phyloP scores from a whole-genome alignment of 179 eudicot species.

The Gypsophila paniculata region DNA sequence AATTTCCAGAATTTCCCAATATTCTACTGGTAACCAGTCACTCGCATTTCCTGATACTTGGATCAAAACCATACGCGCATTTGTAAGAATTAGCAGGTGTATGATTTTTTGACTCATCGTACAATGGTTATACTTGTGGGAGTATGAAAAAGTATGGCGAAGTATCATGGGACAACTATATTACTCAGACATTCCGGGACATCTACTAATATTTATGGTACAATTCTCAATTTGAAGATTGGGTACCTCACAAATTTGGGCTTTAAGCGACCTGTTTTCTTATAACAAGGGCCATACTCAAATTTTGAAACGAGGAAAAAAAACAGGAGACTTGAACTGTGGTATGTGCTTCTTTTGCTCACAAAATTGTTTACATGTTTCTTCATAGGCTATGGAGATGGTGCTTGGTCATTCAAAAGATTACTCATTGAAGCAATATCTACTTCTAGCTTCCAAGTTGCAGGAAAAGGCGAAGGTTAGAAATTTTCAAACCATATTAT shows the following conservation, averaged over 20 bases:
- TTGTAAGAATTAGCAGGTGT: too few relatives aligned
- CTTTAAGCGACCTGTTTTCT: neutral
- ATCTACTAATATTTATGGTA: neutral
- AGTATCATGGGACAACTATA: neutral
- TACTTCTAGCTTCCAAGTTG: conserved; percentile 52
- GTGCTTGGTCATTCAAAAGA: conserved; percentile 69
- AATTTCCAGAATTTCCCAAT: too few relatives aligned
- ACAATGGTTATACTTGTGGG: neutral
- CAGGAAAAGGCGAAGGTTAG: conserved; percentile 71
- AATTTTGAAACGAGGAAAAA: too few relatives aligned
- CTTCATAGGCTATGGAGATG: conserved; percentile 63
- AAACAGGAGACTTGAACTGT: neutral
- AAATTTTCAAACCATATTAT: neutral
- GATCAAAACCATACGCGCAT: too few relatives aligned
- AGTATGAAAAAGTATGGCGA: neutral
- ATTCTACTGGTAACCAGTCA: too few relatives aligned
- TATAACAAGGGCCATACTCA: too few relatives aligned
- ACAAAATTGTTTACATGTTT: neutral
- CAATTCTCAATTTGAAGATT: neutral
- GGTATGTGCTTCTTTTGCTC: neutral
- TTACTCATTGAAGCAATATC: conserved; percentile 70
- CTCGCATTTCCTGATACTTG: too few relatives aligned
- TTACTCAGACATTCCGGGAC: neutral
- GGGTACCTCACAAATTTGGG: neutral
- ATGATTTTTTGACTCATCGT: neutral